phyloP scores from a whole-genome alignment of 2,329 filamentous ascomycete genomes.

The Aspergillus unguis region DNA sequence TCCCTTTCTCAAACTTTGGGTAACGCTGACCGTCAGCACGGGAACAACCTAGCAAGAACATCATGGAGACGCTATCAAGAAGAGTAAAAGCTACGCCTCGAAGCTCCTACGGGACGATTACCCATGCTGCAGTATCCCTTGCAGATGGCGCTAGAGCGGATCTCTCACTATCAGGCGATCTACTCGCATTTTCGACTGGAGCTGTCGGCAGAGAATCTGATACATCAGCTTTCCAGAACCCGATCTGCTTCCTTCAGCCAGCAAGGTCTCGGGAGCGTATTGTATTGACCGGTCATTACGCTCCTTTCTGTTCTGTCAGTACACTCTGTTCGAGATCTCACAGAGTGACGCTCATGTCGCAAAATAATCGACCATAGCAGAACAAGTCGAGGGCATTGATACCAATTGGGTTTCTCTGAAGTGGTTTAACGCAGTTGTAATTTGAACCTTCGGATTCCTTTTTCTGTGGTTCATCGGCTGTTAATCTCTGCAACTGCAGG shows the following conservation, averaged over 20 bases:
- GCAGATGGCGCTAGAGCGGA: slow-evolving; percentile 15
- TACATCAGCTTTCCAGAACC: slow-evolving; percentile 23
- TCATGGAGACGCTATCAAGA: not conserved
- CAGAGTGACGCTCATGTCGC: not conserved
- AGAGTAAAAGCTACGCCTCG: not conserved
- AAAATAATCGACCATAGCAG: not conserved
- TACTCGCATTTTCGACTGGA: slow-evolving; percentile 9
- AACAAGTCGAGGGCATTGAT: not conserved
- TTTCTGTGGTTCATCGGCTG: slow-evolving; percentile 5
- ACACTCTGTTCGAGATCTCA: no score
- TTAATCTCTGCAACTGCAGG: not conserved
- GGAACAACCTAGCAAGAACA: not conserved
- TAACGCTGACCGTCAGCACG: not conserved
- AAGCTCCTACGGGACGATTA: slow-evolving; percentile 2
- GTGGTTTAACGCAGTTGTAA: not conserved
- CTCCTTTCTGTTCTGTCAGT: not conserved
- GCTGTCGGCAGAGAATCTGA: slow-evolving; percentile 7
- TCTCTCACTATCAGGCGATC: slow-evolving; percentile 15
- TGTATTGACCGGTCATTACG: not conserved
- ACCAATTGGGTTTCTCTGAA: not conserved
- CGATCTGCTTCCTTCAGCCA: slow-evolving; percentile 20
- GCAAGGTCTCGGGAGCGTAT: not conserved
- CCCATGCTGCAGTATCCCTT: slow-evolving; percentile 17
- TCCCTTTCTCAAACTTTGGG: no score
- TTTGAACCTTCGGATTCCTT: slow-evolving; percentile 5